phyloP scores from a whole-genome alignment of 208 protist genomes.

The Novymonas esmeraldas region DNA sequence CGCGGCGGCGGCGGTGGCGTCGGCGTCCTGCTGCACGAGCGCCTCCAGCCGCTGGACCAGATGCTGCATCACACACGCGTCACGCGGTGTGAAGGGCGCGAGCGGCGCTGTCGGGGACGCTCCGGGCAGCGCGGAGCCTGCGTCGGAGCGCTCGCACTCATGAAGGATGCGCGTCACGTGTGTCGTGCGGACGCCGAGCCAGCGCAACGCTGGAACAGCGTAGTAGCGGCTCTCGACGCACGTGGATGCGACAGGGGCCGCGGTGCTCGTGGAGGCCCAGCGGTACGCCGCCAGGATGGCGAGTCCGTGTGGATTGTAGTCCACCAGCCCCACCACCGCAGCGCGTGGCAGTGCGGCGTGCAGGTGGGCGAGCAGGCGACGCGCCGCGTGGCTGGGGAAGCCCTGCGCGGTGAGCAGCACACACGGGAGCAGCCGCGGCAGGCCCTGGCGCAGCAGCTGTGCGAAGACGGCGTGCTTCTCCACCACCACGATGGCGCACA shows the following conservation, averaged over 20 bases:
- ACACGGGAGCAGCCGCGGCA: constrained; percentile 61
- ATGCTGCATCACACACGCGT: constrained; percentile 48
- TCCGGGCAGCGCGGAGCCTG: no score
- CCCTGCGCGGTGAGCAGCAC: constrained; percentile 83
- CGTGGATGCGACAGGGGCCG: background rate
- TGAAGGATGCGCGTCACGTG: constrained; percentile 11
- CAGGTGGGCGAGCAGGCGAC: constrained; percentile 60
- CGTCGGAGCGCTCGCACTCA: background rate
- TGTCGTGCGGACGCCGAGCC: constrained; percentile 47
- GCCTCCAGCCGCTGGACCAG: constrained; percentile 21
- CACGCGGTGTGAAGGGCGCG: constrained; percentile 53
- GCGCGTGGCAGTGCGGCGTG: constrained; percentile 53
- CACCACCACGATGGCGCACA: constrained; percentile 78
- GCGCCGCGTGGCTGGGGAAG: constrained; percentile 73
- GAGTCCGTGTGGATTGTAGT: constrained; percentile 86
- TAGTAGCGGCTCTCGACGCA: constrained; percentile 28
- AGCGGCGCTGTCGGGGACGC: no score
- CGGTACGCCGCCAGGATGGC: constrained; percentile 80
- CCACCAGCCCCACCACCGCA: constrained; percentile 69
- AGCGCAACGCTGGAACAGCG: constrained; percentile 41
- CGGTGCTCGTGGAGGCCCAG: constrained; percentile 23
- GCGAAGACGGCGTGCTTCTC: constrained; percentile 87
- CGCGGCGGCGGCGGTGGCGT: no score
- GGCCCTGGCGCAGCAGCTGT: constrained; percentile 61
- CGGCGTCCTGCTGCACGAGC: background rate